phyloP scores from a whole-genome alignment of 257 asterid species.

The Nicotiana benthamiana region DNA sequence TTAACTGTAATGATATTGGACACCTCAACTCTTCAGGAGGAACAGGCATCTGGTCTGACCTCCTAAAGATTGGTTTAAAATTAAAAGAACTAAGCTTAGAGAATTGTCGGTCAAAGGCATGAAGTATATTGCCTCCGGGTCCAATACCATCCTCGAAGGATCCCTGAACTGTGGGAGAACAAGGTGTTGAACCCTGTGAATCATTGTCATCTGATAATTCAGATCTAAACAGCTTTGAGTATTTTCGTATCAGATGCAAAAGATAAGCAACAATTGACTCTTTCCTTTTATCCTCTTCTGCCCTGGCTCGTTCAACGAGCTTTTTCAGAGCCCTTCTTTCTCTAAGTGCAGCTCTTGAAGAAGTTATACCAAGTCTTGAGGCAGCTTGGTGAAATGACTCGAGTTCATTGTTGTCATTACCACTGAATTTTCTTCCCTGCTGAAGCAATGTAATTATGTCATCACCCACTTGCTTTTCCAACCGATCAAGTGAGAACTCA shows the following conservation, averaged over 20 bases:
- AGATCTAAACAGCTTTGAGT: slow-evolving; percentile 79
- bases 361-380: slow-evolving; percentile 72
- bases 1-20: slow-evolving; percentile 89
- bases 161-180: slow-evolving; percentile 85
- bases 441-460: slow-evolving; percentile 82
- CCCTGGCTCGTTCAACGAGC: slow-evolving; percentile 80
- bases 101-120: slow-evolving; percentile 73
- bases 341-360: slow-evolving; percentile 91
- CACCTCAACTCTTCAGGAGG: slow-evolving; percentile 97
- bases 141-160: slow-evolving; percentile 54
- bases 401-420: slow-evolving; percentile 69
- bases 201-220: slow-evolving; percentile 92
- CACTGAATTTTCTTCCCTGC: slow-evolving; percentile 79
- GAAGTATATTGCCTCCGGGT: slow-evolving; percentile 40
- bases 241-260: slow-evolving; percentile 77
- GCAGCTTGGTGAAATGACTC: slow-evolving; percentile 96
- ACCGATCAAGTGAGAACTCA: slow-evolving; percentile 73
- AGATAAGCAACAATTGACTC: slow-evolving; percentile 92
- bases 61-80: slow-evolving; percentile 72
- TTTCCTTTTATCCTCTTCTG: slow-evolving; percentile 87
- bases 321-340: slow-evolving; percentile 94
- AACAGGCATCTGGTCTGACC: slow-evolving; percentile 59
- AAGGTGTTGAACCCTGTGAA: slow-evolving; percentile 95
- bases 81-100: slow-evolving; percentile 80
- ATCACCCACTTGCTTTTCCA: slow-evolving; percentile 82